Conservation (phyloP, 306 rosid genomes). For the Cucumis sativus region Cucumber_9930_V3 NC_026655.2:12427501-12428000, state of each 20-base stretch:
- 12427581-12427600: slow-evolving; percentile 2
- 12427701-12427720: background rate
- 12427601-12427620: background rate
- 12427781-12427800: background rate
- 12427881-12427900: background rate
- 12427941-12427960: too few relatives aligned
- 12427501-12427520: slow-evolving; percentile 18
- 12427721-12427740: background rate
- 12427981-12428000: too few relatives aligned
- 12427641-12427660: background rate
- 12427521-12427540: slow-evolving; percentile 11
- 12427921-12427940: too few relatives aligned
- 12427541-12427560: background rate
- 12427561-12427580: slow-evolving; percentile 8
- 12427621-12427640: background rate
- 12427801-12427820: background rate
- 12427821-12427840: background rate
- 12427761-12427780: background rate
- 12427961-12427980: too few relatives aligned
- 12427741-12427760: background rate
- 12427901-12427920: too few relatives aligned
- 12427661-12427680: background rate
- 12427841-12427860: background rate
- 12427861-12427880: background rate
- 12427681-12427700: background rate